phyloP scores from a whole-genome alignment of 192 early-diverging fungal genomes.

The Paraglomus occultum region DNA sequence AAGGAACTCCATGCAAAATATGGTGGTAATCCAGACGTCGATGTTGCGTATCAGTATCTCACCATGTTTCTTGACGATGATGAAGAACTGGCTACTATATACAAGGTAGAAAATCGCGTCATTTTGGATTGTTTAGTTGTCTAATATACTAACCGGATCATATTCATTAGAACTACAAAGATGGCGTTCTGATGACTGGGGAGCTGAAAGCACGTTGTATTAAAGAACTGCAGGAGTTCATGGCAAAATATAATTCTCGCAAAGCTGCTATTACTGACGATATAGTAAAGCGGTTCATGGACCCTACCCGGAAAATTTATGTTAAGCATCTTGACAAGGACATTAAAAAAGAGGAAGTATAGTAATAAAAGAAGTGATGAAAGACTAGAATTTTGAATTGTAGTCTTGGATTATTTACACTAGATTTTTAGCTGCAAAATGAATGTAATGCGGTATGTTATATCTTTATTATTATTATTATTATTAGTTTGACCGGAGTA shows the following conservation, averaged over 20 bases:
- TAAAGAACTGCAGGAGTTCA: conserved; percentile 73
- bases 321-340: neutral
- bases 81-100: conserved; percentile 71
- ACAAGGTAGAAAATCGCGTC: conserved; percentile 36
- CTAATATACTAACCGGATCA: neutral
- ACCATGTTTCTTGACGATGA: conserved; percentile 95
- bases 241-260: conserved; percentile 46
- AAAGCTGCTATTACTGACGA: conserved; percentile 62
- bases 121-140: neutral
- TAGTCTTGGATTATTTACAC: too few species aligned
- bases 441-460: too few species aligned
- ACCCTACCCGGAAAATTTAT: conserved; percentile 46
- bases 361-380: too few species aligned
- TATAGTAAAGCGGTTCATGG: conserved; percentile 61
- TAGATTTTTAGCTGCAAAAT: too few species aligned
- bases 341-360: neutral
- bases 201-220: conserved; percentile 90
- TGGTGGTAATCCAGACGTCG: conserved; percentile 94
- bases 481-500: too few species aligned
- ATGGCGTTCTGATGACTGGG: conserved; percentile 84
- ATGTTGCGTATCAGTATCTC: conserved; percentile 93
- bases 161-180: conserved; percentile 57
- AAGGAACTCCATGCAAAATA: conserved; percentile 76
- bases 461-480: too few species aligned
- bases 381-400: too few species aligned